phyloP scores from a whole-genome alignment of 805 yeast genomes.

The Candida adriatica region DNA sequence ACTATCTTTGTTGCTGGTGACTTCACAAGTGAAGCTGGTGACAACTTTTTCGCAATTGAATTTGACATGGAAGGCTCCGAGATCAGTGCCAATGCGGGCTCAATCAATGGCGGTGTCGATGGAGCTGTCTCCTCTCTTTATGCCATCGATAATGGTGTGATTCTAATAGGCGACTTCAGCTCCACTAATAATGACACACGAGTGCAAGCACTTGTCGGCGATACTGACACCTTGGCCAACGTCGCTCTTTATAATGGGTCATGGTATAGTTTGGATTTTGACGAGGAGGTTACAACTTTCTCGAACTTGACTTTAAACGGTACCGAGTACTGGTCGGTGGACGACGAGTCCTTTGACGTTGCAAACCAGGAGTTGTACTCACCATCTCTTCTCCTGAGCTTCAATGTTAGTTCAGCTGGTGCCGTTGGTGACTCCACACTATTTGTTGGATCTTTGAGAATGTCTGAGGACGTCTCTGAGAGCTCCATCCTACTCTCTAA shows the following conservation, averaged over 20 bases:
- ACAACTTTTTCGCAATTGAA: conserved; percentile 30
- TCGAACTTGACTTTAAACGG: conserved; percentile 28
- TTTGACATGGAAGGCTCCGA: conserved; percentile 16
- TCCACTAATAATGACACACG: conserved; percentile 28
- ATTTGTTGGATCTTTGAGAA: conserved; percentile 21
- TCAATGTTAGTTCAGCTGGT: conserved; percentile 26
- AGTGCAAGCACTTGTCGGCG: conserved; percentile 23
- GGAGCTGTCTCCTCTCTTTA: conserved; percentile 31
- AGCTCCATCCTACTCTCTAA: conserved; percentile 14
- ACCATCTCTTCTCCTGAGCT: conserved; percentile 19
- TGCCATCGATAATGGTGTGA: conserved; percentile 29
- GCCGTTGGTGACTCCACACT: conserved; percentile 13
- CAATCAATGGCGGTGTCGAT: conserved; percentile 32
- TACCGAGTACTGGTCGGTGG: conserved; percentile 36
- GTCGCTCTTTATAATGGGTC: conserved; percentile 30
- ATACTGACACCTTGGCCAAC: conserved; percentile 28
- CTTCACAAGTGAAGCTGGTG: conserved; percentile 31
- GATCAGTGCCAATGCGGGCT: conserved; percentile 15
- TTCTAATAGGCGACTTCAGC: conserved; percentile 42
- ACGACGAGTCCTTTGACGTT: conserved; percentile 36
- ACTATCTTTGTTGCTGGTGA: conserved; percentile 44
- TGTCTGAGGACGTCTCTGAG: conserved; percentile 14
- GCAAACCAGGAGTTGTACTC: conserved; percentile 30
- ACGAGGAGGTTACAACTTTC: conserved; percentile 11
- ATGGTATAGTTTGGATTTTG: conserved; percentile 37